These are phyloP conservation scores for Auriculariales sp. DNA, from an alignment of 768 basidiomycete genomes.

Conservation along the genomic window DNA sequence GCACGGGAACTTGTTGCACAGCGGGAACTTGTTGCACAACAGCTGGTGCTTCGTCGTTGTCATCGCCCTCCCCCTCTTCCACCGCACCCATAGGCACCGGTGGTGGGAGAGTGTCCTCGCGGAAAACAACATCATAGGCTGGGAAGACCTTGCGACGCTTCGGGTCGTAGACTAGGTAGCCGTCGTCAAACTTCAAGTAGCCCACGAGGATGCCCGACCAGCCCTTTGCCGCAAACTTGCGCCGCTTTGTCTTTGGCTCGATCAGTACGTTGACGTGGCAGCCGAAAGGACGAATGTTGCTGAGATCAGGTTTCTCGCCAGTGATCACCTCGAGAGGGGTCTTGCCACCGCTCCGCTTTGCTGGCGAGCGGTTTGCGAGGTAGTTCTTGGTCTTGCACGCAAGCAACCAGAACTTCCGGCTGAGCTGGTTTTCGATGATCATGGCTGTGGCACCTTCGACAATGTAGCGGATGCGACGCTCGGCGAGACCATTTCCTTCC, in stretches of 20 bases:
- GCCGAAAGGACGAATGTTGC: slow-evolving; percentile 6
- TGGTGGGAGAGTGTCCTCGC: not conserved
- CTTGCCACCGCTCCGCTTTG: too few species aligned
- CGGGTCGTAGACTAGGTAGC: slow-evolving; percentile 1
- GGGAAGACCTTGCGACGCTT: not conserved
- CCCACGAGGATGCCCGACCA: not conserved
- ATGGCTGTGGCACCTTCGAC: too few species aligned
- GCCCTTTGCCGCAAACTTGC: not conserved
- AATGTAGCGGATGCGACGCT: too few species aligned
- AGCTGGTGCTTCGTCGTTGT: not conserved
- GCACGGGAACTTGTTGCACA: not conserved
- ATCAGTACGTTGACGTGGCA: slow-evolving; percentile 8
- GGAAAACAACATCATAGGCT: not conserved
- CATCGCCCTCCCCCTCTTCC: not conserved
- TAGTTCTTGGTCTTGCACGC: too few species aligned
- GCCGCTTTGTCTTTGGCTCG: slow-evolving; percentile 2
- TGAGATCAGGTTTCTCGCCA: slow-evolving; percentile 7
- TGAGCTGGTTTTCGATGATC: too few species aligned
- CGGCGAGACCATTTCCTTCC: too few species aligned
- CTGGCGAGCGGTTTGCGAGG: too few species aligned
- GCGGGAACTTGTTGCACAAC: not conserved
- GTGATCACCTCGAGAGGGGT: too few species aligned
- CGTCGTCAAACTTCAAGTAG: not conserved
- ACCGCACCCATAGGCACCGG: not conserved
- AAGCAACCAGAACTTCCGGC: too few species aligned